Evolutionary conservation across 225 moss, liverwort and hornwort species (phyloP), one percentile per base, ranked within the genome.

Genomic region (Climacium dendroides): DNA sequence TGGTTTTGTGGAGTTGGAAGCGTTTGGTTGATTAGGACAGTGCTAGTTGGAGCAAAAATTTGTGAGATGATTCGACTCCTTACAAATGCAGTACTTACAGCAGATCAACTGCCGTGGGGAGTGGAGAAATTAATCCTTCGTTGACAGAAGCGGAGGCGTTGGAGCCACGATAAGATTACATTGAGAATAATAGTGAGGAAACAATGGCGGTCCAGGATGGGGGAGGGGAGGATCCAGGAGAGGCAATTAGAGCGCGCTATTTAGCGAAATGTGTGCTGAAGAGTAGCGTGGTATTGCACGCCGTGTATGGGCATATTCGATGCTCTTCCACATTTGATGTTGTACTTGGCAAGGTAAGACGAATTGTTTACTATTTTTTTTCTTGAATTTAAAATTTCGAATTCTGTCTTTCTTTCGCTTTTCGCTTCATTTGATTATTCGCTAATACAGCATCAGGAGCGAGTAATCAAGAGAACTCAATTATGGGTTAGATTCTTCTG

Each of bases 241-340:
- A 90, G 80, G 88, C 88, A 83, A 90, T 82, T n/a, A 91, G 90
- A 86, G 89, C 99, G 25, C 93, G 95, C 26, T 99, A 99, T 82
- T 73, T 99, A 90, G 96, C 99, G 41, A 99, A 99, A 89, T 95
- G 95, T 91, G 96, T 94, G 64, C 94, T 95, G 78, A 89, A 92
- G 86, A 99, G 99, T 89, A 96, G 95, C 88, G 97, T 94, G 60
- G 96, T 97, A 80, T 89, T 96, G 89, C 97, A 99, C 78, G 97
- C 97, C 89, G 97, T 94, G 10, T 95, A 92, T 86, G 99, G 99
- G 30, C 97, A 96, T 86, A 94, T 99, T 88, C 95, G 97, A 55
- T 94, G 93, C 82, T 87, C 95, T 82, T 93, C 97, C 80, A 94
- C 95, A 55, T 93, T 92, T 79, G 99, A 99, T 91, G 93, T 99